A percentile compares a stretch with the other conserved stretches of the same genome.
Evolutionary conservation across 148 eudicot species (phyloP).

Genomic region (Rhododendron griersonianum): DNA sequence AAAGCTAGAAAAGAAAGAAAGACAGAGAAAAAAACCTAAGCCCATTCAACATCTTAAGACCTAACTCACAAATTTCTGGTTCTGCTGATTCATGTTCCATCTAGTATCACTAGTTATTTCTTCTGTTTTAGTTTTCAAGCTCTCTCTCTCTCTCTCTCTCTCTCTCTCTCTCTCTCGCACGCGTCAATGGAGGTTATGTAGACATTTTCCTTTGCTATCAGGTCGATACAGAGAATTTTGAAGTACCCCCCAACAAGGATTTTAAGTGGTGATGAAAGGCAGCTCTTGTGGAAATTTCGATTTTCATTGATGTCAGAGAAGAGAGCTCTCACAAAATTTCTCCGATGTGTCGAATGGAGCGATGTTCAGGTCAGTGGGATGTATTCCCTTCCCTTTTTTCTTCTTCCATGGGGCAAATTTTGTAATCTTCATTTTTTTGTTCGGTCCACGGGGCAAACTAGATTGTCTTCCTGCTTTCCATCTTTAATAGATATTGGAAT

Average conservation of each 20-base stretch:
- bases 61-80: not conserved
- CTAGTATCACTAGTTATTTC: not conserved
- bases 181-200: conserved; percentile 7
- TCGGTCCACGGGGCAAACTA: not conserved
- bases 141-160: not conserved
- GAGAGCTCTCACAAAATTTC: conserved; percentile 91
- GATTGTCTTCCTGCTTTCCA: not conserved
- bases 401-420: not conserved
- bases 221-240: conserved; percentile 85
- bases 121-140: not conserved
- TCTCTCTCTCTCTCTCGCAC: not conserved
- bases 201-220: conserved; percentile 25
- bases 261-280: conserved; percentile 93
- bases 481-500: not conserved
- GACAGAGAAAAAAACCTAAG: no score
- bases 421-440: not conserved
- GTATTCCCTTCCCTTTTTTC: not conserved
- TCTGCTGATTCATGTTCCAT: not conserved
- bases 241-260: conserved; percentile 93
- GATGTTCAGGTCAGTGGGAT: conserved; percentile 69
- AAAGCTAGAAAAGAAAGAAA: no score
- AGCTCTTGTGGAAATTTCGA: conserved; percentile 97
- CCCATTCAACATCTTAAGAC: not conserved
- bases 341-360: conserved; percentile 99
- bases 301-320: conserved; percentile 93